Evolutionary conservation across 2,329 filamentous ascomycete species (phyloP).

Genomic region (Drechslerella coelobrocha): DNA sequence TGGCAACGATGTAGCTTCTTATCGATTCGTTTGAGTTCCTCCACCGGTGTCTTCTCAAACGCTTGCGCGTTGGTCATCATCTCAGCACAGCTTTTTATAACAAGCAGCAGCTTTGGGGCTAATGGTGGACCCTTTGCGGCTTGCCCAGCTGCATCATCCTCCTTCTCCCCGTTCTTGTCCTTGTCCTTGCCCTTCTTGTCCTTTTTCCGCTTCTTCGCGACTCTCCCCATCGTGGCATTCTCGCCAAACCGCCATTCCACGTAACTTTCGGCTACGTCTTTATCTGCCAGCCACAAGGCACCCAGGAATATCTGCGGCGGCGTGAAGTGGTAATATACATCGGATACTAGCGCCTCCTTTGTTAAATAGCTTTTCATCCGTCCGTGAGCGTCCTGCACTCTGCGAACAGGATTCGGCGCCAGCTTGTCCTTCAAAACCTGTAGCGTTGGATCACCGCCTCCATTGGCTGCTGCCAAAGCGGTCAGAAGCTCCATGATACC

Average conservation of each 20-base stretch:
- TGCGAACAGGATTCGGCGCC: constrained; percentile 60
- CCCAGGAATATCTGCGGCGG: constrained; percentile 93
- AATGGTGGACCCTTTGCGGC: constrained; percentile 50
- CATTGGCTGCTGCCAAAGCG: constrained; percentile 40
- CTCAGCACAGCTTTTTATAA: constrained; percentile 19
- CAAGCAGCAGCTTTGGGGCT: constrained; percentile 24
- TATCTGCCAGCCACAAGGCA: constrained; percentile 77
- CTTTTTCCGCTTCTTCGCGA: constrained; percentile 70
- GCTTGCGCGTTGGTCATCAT: constrained; percentile 41
- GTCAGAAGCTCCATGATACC: constrained; percentile 75
- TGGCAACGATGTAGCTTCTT: constrained; percentile 54
- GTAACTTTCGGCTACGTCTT: constrained; percentile 62
- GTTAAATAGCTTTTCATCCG: constrained; percentile 76
- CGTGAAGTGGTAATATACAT: constrained; percentile 96
- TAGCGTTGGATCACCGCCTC: constrained; percentile 21
- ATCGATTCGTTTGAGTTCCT: constrained; percentile 51
- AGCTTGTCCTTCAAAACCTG: constrained; percentile 47
- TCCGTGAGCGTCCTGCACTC: constrained; percentile 70
- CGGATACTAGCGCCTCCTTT: constrained; percentile 81
- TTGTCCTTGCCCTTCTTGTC: constrained; percentile 74
- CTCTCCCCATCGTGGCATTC: constrained; percentile 55
- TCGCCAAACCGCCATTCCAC: constrained; percentile 53
- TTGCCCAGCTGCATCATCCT: constrained; percentile 51
- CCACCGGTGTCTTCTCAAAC: constrained; percentile 30
- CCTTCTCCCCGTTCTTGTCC: constrained; percentile 59